Evolutionary conservation across 768 basidiomycete genomes (phyloP).

Genomic region (Crassisporium funariophilum): DNA sequence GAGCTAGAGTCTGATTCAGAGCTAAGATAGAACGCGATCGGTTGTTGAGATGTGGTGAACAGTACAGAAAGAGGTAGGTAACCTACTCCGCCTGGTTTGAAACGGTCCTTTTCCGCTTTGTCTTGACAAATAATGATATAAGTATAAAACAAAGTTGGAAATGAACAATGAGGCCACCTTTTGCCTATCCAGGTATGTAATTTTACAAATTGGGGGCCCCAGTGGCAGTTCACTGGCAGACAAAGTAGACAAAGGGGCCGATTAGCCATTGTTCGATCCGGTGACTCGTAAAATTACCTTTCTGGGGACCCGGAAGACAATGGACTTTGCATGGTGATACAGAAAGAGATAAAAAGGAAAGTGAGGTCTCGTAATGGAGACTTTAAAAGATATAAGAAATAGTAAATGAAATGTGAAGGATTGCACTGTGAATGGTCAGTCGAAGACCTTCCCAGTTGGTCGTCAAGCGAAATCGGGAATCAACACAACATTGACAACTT

Average conservation of each 20-base stretch:
- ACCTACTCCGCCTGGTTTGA: conserved; percentile 22
- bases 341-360: conserved; percentile 5
- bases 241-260: neutral
- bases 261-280: neutral
- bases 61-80: neutral
- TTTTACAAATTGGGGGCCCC: conserved; percentile 19
- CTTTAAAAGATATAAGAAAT: neutral
- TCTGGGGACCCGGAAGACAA: conserved; percentile 18
- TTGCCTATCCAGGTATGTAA: conserved; percentile 37
- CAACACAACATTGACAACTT: conserved; percentile 9
- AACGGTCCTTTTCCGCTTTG: conserved; percentile 27
- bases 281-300: conserved; percentile 14
- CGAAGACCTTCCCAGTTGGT: too few species aligned
- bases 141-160: conserved; percentile 6
- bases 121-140: conserved; percentile 10
- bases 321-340: conserved; percentile 16
- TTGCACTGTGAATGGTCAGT: too few species aligned
- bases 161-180: conserved; percentile 28
- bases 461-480: too few species aligned
- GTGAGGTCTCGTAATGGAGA: conserved; percentile 7
- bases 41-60: neutral
- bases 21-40: conserved; percentile 4
- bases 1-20: conserved; percentile 22
- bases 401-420: too few species aligned
- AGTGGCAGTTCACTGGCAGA: neutral